phyloP scores from a whole-genome alignment of 1,139 yeast species.

The Yamadazyma dushanensis region DNA sequence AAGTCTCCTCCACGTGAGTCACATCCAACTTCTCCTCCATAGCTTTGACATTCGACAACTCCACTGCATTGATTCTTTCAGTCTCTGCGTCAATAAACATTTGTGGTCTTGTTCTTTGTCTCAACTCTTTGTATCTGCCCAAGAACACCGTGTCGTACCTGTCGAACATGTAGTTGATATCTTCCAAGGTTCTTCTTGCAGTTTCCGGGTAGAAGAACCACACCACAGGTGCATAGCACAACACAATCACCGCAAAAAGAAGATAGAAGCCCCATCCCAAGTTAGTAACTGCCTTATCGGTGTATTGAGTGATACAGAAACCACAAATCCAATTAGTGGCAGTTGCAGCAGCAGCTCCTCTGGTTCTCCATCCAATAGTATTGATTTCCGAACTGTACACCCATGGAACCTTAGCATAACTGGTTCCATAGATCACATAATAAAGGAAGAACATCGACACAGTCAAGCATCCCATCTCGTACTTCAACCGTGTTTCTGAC shows the following conservation, averaged over 20 bases:
- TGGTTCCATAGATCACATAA: conserved; percentile 29
- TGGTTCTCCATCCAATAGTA: conserved; percentile 52
- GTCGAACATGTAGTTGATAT: conserved; percentile 41
- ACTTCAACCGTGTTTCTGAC: conserved; percentile 25
- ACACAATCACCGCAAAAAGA: conserved; percentile 15
- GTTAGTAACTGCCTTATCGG: conserved; percentile 44
- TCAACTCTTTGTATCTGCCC: conserved; percentile 15
- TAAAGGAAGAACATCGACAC: conserved; percentile 45
- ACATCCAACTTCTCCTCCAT: conserved; percentile 9
- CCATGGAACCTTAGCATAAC: conserved; percentile 40
- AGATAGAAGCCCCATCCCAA: conserved; percentile 28
- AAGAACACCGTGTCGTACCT: conserved; percentile 18
- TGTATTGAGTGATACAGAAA: conserved; percentile 49
- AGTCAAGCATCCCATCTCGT: conserved; percentile 44
- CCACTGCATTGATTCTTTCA: conserved; percentile 16
- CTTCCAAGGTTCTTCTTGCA: conserved; percentile 61
- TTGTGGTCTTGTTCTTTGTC: conserved; percentile 18
- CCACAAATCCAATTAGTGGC: conserved; percentile 49
- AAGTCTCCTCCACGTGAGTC: conserved; percentile 6
- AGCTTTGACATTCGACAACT: conserved; percentile 3
- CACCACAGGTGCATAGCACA: conserved; percentile 17
- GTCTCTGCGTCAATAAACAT: conserved; percentile 17
- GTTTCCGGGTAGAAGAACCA: conserved; percentile 56
- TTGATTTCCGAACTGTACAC: conserved; percentile 55
- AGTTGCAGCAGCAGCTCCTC: conserved; percentile 47